A percentile compares a stretch with the other conserved stretches of the same genome.
Conservation (phyloP, 148 eudicot species). For the Rhododendron henanense region DNA sequence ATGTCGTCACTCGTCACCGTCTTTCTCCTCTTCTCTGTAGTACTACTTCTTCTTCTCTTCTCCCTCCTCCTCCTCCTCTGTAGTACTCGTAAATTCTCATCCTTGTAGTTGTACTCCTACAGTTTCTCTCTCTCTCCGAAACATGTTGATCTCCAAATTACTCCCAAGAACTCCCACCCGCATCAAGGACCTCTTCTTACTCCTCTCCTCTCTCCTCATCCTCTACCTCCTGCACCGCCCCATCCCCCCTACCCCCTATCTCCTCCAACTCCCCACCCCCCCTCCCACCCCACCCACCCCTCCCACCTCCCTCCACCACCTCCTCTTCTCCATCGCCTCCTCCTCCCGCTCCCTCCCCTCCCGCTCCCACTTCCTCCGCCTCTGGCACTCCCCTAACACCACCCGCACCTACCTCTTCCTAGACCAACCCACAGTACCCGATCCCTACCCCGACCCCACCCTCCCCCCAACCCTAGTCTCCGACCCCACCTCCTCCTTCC, state of each 20-base stretch:
- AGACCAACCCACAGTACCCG: not conserved
- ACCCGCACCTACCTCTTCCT: not conserved
- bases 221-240: conserved; percentile 12
- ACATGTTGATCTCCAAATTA: not conserved
- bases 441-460: not conserved
- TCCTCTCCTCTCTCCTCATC: conserved; percentile 22
- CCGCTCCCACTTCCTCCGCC: not conserved
- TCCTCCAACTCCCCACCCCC: not conserved
- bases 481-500: conserved; percentile 6
- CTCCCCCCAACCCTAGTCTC: not conserved
- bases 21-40: no score
- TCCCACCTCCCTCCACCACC: conserved; percentile 33
- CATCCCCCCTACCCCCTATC: not conserved
- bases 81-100: no score
- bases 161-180: not conserved
- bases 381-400: not conserved
- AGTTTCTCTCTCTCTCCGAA: not conserved
- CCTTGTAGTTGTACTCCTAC: no score
- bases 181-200: conserved; percentile 20
- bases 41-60: no score
- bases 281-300: conserved; percentile 3
- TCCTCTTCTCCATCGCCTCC: conserved; percentile 49
- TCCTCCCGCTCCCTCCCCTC: not conserved
- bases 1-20: no score
- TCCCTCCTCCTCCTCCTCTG: no score